Evolutionary conservation across 2,329 filamentous ascomycete genomes (phyloP), one percentile per base, ranked within the genome.

Genomic region (Aureobasidium sp.): DNA sequence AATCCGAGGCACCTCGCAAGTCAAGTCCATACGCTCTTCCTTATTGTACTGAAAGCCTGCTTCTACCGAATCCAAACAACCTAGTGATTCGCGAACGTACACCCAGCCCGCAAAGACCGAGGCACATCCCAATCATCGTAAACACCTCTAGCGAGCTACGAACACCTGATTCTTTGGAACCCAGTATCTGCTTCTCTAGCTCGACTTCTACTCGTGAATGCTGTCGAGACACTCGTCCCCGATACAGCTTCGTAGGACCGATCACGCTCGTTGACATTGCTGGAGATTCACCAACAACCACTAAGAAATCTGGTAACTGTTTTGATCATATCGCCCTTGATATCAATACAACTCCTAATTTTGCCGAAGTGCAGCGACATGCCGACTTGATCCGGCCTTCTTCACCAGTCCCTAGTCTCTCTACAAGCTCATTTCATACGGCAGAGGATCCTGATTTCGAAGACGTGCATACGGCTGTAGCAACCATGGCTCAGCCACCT

Each of bases 401-500:
- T 21, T 58, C 42, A 11, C 54, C 32, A 39, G 42, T 58, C 5
- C 32, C 42, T 16, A 58, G 54, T 58, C n/a, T 58, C 8, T 58
- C 54, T 16, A 30, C 54, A 58, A 58, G 54, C 54, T 58, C 42
- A 30, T 58, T 58, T 14, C 16, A 58, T 13, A 58, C 54, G 6
- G 54, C 54, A 47, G 42, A 48, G 29, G 54, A 58, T 11, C n/a
- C 14, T 21, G 54, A 58, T 21, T 14, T 37, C 9, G 32, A 42
- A 37, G 29, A 44, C 30, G 39, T 16, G 21, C 53, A 13, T 14
- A n/a, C 42, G 29, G 16, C 42, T 39, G 13, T 27, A 41, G 45
- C 34, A 45, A 59, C 9, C 16, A 50, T 49, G 57, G 45, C 57
- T n/a, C 57, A 59, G 34, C 42, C 39, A 34, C 30, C 48, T 21